Evolutionary conservation across 257 asterid species (phyloP).

Genomic region (Solanum corneliomulleri): DNA sequence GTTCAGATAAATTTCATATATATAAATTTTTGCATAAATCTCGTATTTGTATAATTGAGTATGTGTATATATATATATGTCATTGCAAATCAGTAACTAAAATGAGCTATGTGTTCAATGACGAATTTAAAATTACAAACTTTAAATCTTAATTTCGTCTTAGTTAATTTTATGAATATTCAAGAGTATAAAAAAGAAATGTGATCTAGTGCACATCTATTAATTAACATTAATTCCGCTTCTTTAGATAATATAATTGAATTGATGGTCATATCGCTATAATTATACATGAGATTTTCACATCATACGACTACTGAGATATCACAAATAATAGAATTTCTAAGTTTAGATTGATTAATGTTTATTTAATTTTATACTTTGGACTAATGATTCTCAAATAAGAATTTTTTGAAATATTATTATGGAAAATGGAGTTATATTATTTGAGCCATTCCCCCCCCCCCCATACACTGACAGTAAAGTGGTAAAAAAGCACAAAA

Average conservation of each 20-base stretch:
- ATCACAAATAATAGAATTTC: not conserved
- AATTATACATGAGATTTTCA: too few relatives aligned
- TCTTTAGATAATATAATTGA: too few relatives aligned
- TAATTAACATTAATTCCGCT: too few relatives aligned
- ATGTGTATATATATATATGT: not conserved
- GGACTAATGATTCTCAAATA: not conserved
- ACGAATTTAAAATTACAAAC: not conserved
- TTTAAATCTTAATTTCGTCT: too few relatives aligned
- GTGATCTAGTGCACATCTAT: too few relatives aligned
- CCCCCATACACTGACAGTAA: not conserved
- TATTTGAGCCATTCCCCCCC: not conserved
- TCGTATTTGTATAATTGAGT: not conserved
- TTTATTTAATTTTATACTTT: not conserved
- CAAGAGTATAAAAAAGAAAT: too few relatives aligned
- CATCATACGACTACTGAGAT: too few relatives aligned
- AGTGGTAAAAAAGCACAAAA: not conserved
- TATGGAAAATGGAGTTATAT: not conserved
- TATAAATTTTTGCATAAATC: not conserved
- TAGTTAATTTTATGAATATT: too few relatives aligned
- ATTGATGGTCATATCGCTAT: fast-evolving
- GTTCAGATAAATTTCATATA: not conserved
- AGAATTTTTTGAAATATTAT: not conserved
- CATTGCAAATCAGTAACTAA: not conserved
- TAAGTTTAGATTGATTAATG: not conserved
- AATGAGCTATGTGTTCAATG: not conserved